Evolutionary conservation across 2,329 filamentous ascomycete species (phyloP), one percentile per base, ranked within the genome.

Genomic region (Coleophoma eucalyptorum): DNA sequence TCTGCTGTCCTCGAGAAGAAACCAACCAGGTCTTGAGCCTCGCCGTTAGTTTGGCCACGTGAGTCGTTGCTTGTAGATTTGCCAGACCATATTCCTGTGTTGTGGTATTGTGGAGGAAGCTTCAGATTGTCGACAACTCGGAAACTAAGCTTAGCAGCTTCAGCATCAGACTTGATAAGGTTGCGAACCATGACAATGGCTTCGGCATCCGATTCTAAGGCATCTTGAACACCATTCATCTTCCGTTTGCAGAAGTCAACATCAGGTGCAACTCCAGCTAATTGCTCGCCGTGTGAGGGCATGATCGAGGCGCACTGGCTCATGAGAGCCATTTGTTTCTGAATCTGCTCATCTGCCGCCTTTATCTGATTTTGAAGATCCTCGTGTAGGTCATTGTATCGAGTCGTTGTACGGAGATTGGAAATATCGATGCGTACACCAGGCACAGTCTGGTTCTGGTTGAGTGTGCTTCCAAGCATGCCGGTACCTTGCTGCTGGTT

Each of bases 351-450:
- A 69, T 99, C 93, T 56, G 96, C 83, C 10, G 77, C 72, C 55
- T 89, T 83, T 55, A 99, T 88, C 58, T 90, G 74, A 55, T 84
- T 81, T 64, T 96, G 90, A 15, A 96, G 75, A 31, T 89, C 83
- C 58, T 93, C 87, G 53, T 89, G 83, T 26, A 96, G 84, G 68
- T 96, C 93, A 65, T 91, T 90, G 74, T 94, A 97, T 55, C 94
- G 89, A 3, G 91, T 96, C 0, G 92, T 96, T 15, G 88, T 87
- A 48, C 90, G 84, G 53, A 97, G 76, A 64, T 89, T 89, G 60
- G 81, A 81, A 48, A 89, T 71, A 68, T 94, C 89, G 61, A 96
- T 88, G 62, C 88, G 86, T 16, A 90, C 87, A 16, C 87, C 89
- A 0, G 86, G 84, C 15, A 85, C 77, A 13, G 74, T 76, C 58